Percentiles rank a stretch among this genome's conserved stretches.
These are phyloP conservation scores for Houttuynia cordata DNA, from an alignment of 164 flowering plant species.

Conservation along the genomic window DNA sequence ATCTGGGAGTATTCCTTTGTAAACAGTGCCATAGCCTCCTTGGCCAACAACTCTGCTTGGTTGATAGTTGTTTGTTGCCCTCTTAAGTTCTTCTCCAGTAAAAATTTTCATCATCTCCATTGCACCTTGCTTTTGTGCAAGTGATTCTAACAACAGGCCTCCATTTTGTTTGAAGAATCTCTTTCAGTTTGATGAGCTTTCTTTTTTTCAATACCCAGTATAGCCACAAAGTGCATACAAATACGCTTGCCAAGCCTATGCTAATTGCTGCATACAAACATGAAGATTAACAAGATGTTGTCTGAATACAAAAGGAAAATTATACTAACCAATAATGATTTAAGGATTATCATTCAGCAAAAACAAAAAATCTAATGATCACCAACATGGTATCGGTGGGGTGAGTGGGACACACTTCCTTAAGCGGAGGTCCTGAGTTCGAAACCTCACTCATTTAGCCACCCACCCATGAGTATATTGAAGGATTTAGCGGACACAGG, in stretches of 20 bases:
- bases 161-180: constrained; percentile 8
- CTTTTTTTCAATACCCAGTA: constrained; percentile 3
- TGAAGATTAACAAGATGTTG: too few species aligned
- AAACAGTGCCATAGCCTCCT: constrained; percentile 14
- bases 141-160: constrained; percentile 5
- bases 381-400: too few species aligned
- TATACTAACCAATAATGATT: too few species aligned
- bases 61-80: constrained; percentile 10
- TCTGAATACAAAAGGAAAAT: too few species aligned
- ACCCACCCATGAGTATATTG: too few species aligned
- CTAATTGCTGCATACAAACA: neutral
- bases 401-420: too few species aligned
- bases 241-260: neutral
- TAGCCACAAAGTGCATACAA: neutral
- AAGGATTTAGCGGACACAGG: too few species aligned
- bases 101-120: constrained; percentile 3
- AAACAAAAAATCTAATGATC: too few species aligned
- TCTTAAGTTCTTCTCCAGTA: constrained; percentile 6
- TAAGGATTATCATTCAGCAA: too few species aligned
- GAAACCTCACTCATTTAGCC: too few species aligned
- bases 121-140: neutral
- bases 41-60: constrained; percentile 4
- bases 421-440: too few species aligned
- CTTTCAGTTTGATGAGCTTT: constrained; percentile 6
- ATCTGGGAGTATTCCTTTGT: constrained; percentile 12